phyloP scores from a whole-genome alignment of 108 stramenopile genomes.

The Mediolabrus comicus region DNA sequence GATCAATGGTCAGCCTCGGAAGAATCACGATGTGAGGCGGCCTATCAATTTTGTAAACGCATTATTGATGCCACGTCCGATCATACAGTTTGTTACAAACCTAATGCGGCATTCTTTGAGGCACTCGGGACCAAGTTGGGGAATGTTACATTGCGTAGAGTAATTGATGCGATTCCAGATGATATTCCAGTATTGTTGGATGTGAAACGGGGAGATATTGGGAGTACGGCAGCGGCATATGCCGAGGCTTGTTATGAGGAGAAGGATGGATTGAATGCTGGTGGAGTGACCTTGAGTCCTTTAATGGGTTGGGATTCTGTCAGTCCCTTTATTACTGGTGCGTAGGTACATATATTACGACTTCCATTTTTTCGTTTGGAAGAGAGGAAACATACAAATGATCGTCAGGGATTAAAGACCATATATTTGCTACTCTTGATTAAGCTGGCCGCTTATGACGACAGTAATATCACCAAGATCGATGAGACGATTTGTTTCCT shows the following conservation, averaged over 20 bases:
- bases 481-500: constrained; percentile 29
- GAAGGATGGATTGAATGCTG: constrained; percentile 60
- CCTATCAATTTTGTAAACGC: constrained; percentile 85
- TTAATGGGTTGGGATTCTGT: constrained; percentile 98
- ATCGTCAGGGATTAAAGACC: constrained; percentile 40
- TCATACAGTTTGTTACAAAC: constrained; percentile 93
- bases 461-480: constrained; percentile 48
- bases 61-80: constrained; percentile 87
- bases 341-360: constrained; percentile 3
- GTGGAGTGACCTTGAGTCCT: constrained; percentile 92
- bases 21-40: constrained; percentile 69
- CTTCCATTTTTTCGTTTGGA: background rate
- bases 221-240: constrained; percentile 93
- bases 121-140: constrained; percentile 83
- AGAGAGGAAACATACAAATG: background rate
- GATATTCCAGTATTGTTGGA: constrained; percentile 92
- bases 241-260: constrained; percentile 88
- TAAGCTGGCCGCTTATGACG: constrained; percentile 46
- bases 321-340: constrained; percentile 89
- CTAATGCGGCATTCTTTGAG: constrained; percentile 99
- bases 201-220: constrained; percentile 97
- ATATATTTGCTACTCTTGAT: constrained; percentile 53
- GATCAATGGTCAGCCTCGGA: constrained; percentile 29
- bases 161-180: constrained; percentile 64
- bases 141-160: constrained; percentile 66